Evolutionary conservation across 371 early-diverging fungal genomes (phyloP), one percentile per base, ranked within the genome.

Genomic region (Apophysomyces ossiformis): DNA sequence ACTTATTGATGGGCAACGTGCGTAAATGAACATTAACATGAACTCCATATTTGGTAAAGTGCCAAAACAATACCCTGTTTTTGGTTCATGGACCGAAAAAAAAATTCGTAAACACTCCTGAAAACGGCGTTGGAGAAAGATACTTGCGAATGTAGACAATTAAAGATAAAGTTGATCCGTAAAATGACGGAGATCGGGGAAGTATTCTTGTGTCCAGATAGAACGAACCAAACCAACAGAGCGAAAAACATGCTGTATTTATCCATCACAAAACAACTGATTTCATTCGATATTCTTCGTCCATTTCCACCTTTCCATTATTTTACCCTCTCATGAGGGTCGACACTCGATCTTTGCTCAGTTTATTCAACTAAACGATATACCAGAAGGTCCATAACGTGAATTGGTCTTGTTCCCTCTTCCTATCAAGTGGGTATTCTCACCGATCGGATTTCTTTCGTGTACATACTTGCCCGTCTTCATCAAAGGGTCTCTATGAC

Each of bases 301-400:
- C 60, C 18, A 59, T 16, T 59, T 59, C 60, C 41, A 59, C 60
- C 18, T 59, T 59, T 59, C 60, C 60, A 59, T 59, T 43, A 59
- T 39, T 37, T 59, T 59, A 1, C 16, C 39, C 60, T 43, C 60
- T 59, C 44, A 59, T 41, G 60, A 7, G 37, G 13, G 16, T 59
- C 39, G 41, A 37, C 35, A 43, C 26, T 38, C 36, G 2, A 16
- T 38, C 60, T 59, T 26, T 59, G 60, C 12, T 59, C 60, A 59
- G 6, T 38, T 7, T 16, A 16, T 36, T 37, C 38, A 1, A 59
- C 36, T 36, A 59, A 43, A 7, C 41, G 37, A 58, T 58, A 59
- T n/a, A 26, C 44, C 60, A 59, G 36, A 59, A 59, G 60, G 39
- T 39, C 26, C 39, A 59, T 59, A 59, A 13, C 39, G 7, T 8